Evolutionary conservation across 495 filamentous ascomycete genomes (phyloP), one percentile per base, ranked within the genome.

Genomic region (Penicillium cataractarum): DNA sequence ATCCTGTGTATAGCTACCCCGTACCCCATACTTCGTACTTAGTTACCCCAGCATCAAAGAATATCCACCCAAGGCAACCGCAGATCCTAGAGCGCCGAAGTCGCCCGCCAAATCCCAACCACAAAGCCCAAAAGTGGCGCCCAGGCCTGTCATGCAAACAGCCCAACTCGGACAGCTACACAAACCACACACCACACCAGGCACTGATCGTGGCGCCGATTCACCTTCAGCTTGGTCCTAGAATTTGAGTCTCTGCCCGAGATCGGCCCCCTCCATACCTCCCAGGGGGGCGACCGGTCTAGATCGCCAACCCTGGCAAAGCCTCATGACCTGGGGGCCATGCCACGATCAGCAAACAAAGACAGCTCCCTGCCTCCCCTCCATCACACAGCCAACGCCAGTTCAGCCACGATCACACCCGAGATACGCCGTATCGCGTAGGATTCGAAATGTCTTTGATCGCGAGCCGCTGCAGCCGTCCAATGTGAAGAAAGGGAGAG

Each of bases 341-440:
- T 60, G 39, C 26, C 32, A 19, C 39, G 49, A 63, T 68, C 59
- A 68, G 61, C 67, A 63, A 72, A 63, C 63, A 70, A 63, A 61
- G 42, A 24, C 4, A 42, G 39, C n/a, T 42, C n/a, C 39, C 6
- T 7, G 17, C 21, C 53, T 8, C 55, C 19, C 50, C 29, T 15
- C 40, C 49, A 62, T 62, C 59, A 51, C 59, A 31, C 64, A 65
- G 57, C 51, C 15, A 55, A 21, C 22, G 50, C 42, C 58, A 55
- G 52, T 51, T 44, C 53, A 64, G 66, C 69, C 69, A 70, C 69
- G 65, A 65, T 70, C 69, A 71, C 69, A 69, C 55, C n/a, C 64
- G 56, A 62, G 57, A 63, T 53, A 54, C 50, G 57, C 46, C 65
- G 22, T 33, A 66, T 63, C 37, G 59, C 37, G 54, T 59, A 50